Evolutionary conservation across 306 rosid genomes (phyloP), one percentile per base, ranked within the genome.

Genomic region (Rosa rugosa): DNA sequence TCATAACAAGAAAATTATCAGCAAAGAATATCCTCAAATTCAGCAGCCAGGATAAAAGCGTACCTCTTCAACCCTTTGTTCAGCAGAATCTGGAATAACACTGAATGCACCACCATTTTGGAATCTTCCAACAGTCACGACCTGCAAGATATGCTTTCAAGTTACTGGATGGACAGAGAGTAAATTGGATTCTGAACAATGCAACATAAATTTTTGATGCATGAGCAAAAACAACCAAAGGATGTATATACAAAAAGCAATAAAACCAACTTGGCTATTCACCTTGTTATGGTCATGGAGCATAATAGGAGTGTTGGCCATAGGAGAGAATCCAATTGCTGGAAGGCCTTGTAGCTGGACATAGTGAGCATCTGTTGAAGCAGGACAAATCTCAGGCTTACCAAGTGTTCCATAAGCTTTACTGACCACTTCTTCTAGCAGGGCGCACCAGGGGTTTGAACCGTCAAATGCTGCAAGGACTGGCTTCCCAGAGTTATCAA

Each of bases 221-320:
- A 62, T 11, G 54, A 75, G n/a, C 17, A 51, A 40, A 36, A 72
- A 27, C 12, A 62, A 80, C 47, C 59, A 73, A 45, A 46, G 6
- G 4, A 42, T n/a, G n/a, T 63, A 25, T 27, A 25, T 13, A 3
- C 27, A 4, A 44, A 44, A 27, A 5, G 0, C 8, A 36, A 16
- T 4, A 14, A 64, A 64, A 64, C 13, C 3, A 12, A 53, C 54
- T 60, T 25, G 16, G 65, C 23, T 59, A 77, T 80, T 84, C 81
- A 95, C 99, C 99, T 95, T 98, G 22, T 93, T 93, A 84, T 95
- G 98, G 81, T 95, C 99, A 77, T 93, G 99, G 63, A 91, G 98
- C 46, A 91, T 96, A 84, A 87, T 60, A 71, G 96, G 96, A 73
- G 99, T 92, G 89, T 91, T 93, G 36, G 93, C 93, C 89, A 95